Evolutionary conservation across 768 basidiomycete species (phyloP).

Genomic region (Trametes gibbosa): DNA sequence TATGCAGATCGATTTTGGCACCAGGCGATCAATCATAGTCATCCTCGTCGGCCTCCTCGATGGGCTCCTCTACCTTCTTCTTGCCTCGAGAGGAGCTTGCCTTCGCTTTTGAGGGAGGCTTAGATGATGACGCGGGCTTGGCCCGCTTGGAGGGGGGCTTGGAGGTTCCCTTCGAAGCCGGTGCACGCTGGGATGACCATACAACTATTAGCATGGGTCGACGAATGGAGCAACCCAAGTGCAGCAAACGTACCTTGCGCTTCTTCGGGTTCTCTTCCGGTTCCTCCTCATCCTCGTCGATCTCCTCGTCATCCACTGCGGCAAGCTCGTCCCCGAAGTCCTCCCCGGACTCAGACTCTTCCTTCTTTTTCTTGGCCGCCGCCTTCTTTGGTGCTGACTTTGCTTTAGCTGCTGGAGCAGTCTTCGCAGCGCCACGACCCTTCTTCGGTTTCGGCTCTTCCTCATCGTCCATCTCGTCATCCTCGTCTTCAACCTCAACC

Average conservation of each 20-base stretch:
- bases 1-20: background rate
- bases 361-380: conserved; percentile 40
- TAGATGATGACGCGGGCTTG: conserved; percentile 19
- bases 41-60: conserved; percentile 24
- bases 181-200: conserved; percentile 16
- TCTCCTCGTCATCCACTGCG: conserved; percentile 41
- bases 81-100: conserved; percentile 20
- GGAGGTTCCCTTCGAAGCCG: conserved; percentile 19
- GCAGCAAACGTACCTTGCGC: conserved; percentile 53
- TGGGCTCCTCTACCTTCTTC: conserved; percentile 21
- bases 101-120: conserved; percentile 9
- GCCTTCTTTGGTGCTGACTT: conserved; percentile 47
- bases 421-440: conserved; percentile 41
- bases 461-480: conserved; percentile 32
- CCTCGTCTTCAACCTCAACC: conserved; percentile 19
- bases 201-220: background rate
- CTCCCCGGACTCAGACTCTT: conserved; percentile 43
- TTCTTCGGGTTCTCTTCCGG: conserved; percentile 50
- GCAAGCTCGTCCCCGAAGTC: conserved; percentile 46
- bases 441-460: conserved; percentile 52
- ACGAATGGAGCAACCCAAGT: too few species aligned
- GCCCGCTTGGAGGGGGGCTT: conserved; percentile 25
- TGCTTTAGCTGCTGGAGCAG: conserved; percentile 37
- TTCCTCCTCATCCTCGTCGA: conserved; percentile 45
- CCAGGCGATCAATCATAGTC: conserved; percentile 1